These are phyloP conservation scores for Aegilops sharonensis DNA, from an alignment of 176 grass and related monocot species.

Conservation along the genomic window DNA sequence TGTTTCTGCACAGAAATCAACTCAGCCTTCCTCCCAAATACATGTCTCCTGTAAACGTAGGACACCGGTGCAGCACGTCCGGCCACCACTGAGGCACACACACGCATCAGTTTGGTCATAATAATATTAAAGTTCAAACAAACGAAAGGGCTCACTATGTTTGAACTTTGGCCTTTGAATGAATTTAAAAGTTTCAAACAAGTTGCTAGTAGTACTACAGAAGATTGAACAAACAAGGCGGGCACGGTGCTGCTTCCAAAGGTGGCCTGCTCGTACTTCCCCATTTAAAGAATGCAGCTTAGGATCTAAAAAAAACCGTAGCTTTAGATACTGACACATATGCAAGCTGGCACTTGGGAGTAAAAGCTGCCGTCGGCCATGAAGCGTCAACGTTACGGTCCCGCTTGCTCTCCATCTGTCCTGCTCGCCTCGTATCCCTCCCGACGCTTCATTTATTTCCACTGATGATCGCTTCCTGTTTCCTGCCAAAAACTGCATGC, in stretches of 20 bases:
- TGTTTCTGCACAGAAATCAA: too few species aligned
- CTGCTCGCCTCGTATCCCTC: too few species aligned
- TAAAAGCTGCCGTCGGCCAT: neutral
- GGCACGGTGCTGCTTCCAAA: neutral
- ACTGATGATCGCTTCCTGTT: neutral
- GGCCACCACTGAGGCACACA: too few species aligned
- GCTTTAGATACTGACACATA: neutral
- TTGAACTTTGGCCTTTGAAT: neutral
- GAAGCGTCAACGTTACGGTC: conserved; percentile 43
- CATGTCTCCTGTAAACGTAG: too few species aligned
- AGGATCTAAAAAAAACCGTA: too few species aligned
- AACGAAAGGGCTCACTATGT: too few species aligned
- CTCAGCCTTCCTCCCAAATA: too few species aligned
- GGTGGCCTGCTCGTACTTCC: conserved; percentile 6
- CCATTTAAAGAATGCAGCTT: conserved; percentile 4
- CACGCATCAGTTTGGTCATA: too few species aligned
- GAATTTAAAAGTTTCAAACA: neutral
- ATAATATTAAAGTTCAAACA: too few species aligned
- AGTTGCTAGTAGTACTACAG: neutral
- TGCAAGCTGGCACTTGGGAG: neutral
- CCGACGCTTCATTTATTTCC: conserved; percentile 12
- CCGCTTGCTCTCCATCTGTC: neutral
- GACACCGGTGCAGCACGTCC: too few species aligned
- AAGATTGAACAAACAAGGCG: neutral
- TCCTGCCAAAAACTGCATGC: neutral